These are phyloP conservation scores for Tardiomyces blankii DNA, from an alignment of 1,139 yeast species.

Conservation along the genomic window DNA sequence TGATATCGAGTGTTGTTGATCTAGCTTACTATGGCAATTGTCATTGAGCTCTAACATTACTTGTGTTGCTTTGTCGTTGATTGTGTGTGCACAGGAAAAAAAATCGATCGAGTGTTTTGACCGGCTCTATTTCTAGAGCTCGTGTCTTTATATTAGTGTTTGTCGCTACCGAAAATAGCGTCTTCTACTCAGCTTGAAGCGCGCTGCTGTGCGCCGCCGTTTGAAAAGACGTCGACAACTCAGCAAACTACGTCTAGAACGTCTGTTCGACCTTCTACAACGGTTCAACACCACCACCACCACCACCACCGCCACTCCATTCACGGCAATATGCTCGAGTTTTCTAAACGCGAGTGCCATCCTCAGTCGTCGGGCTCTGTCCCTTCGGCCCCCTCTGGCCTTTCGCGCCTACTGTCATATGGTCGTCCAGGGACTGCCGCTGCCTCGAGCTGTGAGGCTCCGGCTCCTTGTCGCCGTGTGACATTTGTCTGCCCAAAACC, in stretches of 20 bases:
- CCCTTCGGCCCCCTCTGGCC: background rate
- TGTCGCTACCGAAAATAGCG: background rate
- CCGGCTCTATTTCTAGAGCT: too few species aligned
- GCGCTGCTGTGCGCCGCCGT: background rate
- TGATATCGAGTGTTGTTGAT: too few species aligned
- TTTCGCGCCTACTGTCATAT: background rate
- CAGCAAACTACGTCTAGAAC: too few species aligned
- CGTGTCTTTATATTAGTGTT: too few species aligned
- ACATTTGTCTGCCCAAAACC: conserved; percentile 8
- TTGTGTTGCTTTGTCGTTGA: too few species aligned
- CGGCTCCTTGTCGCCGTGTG: conserved; percentile 2
- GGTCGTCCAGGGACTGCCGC: background rate
- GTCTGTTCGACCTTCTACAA: too few species aligned
- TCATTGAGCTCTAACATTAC: too few species aligned
- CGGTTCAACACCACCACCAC: background rate
- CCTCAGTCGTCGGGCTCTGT: background rate
- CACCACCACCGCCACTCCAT: background rate
- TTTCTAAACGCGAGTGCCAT: background rate
- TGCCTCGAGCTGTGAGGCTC: background rate
- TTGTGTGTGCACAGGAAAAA: too few species aligned
- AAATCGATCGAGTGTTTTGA: too few species aligned
- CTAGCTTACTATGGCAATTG: too few species aligned
- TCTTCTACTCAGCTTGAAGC: background rate
- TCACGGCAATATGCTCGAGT: background rate
- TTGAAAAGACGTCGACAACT: background rate